A percentile compares a stretch with the other conserved stretches of the same genome.
Conservation (phyloP, 768 basidiomycete genomes). For the Hypholoma sublateritium region DNA sequence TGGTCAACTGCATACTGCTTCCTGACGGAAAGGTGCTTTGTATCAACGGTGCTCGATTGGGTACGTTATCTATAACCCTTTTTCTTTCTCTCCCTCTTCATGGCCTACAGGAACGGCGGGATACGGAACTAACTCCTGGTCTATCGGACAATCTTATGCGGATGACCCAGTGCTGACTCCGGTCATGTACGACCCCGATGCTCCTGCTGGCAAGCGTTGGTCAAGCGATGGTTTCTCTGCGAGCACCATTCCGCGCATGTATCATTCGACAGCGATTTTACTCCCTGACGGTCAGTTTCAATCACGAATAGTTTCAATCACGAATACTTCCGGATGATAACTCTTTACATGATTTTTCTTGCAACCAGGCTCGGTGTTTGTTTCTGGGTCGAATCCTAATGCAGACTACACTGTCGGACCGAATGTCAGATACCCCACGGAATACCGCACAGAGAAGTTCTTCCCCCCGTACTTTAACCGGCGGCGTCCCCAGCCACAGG, state of each 20-base stretch:
- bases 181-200: constrained; percentile 59
- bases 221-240: constrained; percentile 53
- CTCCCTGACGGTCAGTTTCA: constrained; percentile 53
- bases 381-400: constrained; percentile 84
- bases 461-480: constrained; percentile 70
- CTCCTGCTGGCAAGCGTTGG: constrained; percentile 61
- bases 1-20: constrained; percentile 71
- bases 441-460: constrained; percentile 74
- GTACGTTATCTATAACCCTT: constrained; percentile 31
- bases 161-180: constrained; percentile 57
- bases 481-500: constrained; percentile 56
- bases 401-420: constrained; percentile 52
- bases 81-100: background rate
- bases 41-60: constrained; percentile 66
- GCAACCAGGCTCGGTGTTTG: constrained; percentile 57
- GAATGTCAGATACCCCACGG: constrained; percentile 60
- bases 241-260: constrained; percentile 68
- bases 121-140: constrained; percentile 53
- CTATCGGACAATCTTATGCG: constrained; percentile 62
- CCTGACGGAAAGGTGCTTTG: constrained; percentile 68
- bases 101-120: constrained; percentile 58
- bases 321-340: background rate
- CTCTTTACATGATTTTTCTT: background rate
- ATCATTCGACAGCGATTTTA: constrained; percentile 70
- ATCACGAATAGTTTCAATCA: background rate